phyloP scores from a whole-genome alignment of 2,329 filamentous ascomycete genomes.

The Cyclaneusma minus region DNA sequence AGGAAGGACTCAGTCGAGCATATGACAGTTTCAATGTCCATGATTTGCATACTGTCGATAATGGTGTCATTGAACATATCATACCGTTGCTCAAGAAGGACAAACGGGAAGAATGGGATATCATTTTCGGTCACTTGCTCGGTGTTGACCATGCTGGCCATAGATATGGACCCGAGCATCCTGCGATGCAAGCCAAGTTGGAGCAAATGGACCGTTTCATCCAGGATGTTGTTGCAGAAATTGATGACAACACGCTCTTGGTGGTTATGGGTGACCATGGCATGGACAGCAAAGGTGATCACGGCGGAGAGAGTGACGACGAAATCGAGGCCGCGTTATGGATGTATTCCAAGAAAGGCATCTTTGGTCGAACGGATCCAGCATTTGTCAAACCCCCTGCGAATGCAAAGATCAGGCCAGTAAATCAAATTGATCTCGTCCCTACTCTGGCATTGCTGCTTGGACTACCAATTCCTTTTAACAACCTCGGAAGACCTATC shows the following conservation, averaged over 20 bases:
- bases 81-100: conserved; percentile 60
- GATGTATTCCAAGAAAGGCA: conserved; percentile 87
- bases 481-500: conserved; percentile 85
- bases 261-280: conserved; percentile 99
- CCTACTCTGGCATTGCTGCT: conserved; percentile 79
- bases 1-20: conserved; percentile 66
- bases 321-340: conserved; percentile 89
- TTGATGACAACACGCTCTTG: conserved; percentile 78
- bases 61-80: conserved; percentile 83
- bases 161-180: conserved; percentile 84
- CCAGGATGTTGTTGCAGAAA: conserved; percentile 47
- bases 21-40: conserved; percentile 98
- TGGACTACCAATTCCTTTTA: conserved; percentile 87
- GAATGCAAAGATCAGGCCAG: conserved; percentile 64
- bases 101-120: conserved; percentile 64
- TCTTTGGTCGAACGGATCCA: conserved; percentile 64
- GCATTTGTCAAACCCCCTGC: conserved; percentile 40
- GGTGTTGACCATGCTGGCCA: conserved; percentile 96
- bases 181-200: conserved; percentile 81
- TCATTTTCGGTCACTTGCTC: conserved; percentile 87
- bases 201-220: conserved; percentile 81
- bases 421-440: conserved; percentile 85
- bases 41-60: conserved; percentile 93
- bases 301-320: conserved; percentile 95
- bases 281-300: conserved; percentile 94